A percentile compares a stretch with the other conserved stretches of the same genome.
These are phyloP conservation scores for Cryptosporidium tyzzeri DNA, from an alignment of 169 alveolate species.

Conservation along the genomic window DNA sequence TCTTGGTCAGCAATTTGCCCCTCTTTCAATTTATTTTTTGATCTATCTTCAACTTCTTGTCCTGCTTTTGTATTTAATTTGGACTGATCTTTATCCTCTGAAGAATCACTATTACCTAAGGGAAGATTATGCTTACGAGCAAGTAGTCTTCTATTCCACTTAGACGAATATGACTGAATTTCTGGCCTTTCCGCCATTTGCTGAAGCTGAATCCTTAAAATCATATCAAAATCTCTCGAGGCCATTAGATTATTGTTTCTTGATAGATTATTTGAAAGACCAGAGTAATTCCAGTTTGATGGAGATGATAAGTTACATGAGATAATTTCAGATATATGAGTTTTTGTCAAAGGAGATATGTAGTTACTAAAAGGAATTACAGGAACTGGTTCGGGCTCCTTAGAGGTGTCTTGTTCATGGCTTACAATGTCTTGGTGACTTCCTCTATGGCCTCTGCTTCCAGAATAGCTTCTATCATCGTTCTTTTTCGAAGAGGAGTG, in stretches of 20 bases:
- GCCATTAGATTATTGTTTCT: slow-evolving; percentile 40
- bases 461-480: slow-evolving; percentile 25
- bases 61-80: neutral
- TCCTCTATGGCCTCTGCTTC: slow-evolving; percentile 2
- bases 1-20: slow-evolving; percentile 10
- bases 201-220: slow-evolving; percentile 64
- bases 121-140: slow-evolving; percentile 60
- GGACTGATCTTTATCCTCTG: slow-evolving; percentile 6
- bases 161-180: slow-evolving; percentile 73
- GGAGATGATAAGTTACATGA: slow-evolving; percentile 8
- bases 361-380: slow-evolving; percentile 28
- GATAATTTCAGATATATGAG: slow-evolving; percentile 39
- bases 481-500: neutral
- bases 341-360: slow-evolving; percentile 42
- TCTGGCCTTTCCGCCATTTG: slow-evolving; percentile 77
- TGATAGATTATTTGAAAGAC: neutral
- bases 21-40: slow-evolving; percentile 43
- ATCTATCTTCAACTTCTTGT: neutral
- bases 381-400: slow-evolving; percentile 27
- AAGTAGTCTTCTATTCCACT: slow-evolving; percentile 60
- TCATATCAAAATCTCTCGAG: slow-evolving; percentile 64
- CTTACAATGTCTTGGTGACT: neutral
- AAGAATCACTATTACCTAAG: neutral
- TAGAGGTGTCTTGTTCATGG: neutral
- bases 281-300: slow-evolving; percentile 18